Percentiles rank a stretch among this genome's conserved stretches.
phyloP scores from a whole-genome alignment of 2,329 filamentous ascomycete genomes.

The Pseudogymnoascus sp. region DNA sequence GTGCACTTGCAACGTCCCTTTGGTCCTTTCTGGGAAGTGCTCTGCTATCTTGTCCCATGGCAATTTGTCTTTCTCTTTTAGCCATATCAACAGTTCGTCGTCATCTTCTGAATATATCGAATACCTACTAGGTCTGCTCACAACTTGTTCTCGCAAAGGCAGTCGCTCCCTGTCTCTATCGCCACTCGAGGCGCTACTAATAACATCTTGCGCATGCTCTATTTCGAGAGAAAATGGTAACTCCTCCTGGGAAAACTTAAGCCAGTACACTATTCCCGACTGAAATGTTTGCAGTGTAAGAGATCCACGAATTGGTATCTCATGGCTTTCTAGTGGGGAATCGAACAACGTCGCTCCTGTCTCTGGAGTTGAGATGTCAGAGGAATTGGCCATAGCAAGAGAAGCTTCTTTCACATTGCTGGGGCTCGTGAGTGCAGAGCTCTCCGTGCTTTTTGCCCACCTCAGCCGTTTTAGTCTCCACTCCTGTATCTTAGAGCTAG shows the following conservation, averaged over 20 bases:
- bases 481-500: background rate
- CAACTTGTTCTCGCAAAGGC: slow-evolving; percentile 13
- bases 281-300: background rate
- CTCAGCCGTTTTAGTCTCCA: background rate
- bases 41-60: slow-evolving; percentile 19
- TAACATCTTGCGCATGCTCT: background rate
- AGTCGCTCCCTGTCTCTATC: background rate
- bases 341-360: background rate
- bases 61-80: slow-evolving; percentile 16
- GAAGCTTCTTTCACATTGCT: background rate
- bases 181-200: background rate
- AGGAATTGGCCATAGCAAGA: background rate
- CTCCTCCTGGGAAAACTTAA: background rate
- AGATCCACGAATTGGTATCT: background rate
- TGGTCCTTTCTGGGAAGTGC: slow-evolving; percentile 18
- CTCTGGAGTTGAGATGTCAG: background rate
- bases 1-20: slow-evolving; percentile 19
- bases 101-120: slow-evolving; percentile 15
- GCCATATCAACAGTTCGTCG: slow-evolving; percentile 15
- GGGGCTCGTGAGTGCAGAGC: background rate
- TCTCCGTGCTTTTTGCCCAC: background rate
- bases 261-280: background rate
- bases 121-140: slow-evolving; percentile 14
- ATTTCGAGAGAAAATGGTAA: background rate
- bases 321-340: background rate